A percentile compares a stretch with the other conserved stretches of the same genome.
Evolutionary conservation across 2,329 filamentous ascomycete genomes (phyloP).

Genomic region (Hypoxylon sp.): DNA sequence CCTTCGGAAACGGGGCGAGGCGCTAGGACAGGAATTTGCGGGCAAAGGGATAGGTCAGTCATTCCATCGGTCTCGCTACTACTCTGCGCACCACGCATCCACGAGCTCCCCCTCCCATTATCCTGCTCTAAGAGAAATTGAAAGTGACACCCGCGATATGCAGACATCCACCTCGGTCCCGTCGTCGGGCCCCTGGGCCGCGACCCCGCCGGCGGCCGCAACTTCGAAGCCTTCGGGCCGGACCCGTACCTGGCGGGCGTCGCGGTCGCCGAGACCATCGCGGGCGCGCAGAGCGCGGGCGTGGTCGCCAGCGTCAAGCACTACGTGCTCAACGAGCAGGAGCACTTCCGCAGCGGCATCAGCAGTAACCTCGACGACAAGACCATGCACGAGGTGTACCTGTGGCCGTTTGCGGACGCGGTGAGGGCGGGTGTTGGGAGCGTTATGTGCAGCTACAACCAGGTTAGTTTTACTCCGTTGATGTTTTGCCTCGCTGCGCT

Average conservation of each 20-base stretch:
- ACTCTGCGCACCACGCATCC: no score
- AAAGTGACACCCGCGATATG: neutral
- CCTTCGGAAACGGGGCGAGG: slow-evolving; percentile 73
- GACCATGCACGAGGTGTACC: slow-evolving; percentile 79
- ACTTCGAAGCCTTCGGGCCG: slow-evolving; percentile 77
- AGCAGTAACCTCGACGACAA: slow-evolving; percentile 74
- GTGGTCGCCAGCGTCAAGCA: slow-evolving; percentile 84
- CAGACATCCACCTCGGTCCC: slow-evolving; percentile 75
- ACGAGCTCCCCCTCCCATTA: no score
- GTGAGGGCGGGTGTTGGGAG: slow-evolving; percentile 74
- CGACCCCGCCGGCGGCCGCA: slow-evolving; percentile 74
- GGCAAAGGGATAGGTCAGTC: slow-evolving; percentile 71
- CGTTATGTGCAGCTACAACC: slow-evolving; percentile 78
- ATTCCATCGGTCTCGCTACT: no score
- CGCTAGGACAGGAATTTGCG: slow-evolving; percentile 78
- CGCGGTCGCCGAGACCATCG: slow-evolving; percentile 77
- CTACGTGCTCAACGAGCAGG: slow-evolving; percentile 76
- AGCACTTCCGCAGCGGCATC: slow-evolving; percentile 46
- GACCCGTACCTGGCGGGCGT: slow-evolving; percentile 81
- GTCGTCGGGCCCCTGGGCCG: slow-evolving; percentile 73
- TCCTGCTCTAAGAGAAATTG: neutral
- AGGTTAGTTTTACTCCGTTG: no score
- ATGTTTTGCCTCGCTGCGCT: no score
- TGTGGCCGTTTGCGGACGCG: slow-evolving; percentile 82
- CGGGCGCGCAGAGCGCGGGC: slow-evolving; percentile 82